phyloP scores from a whole-genome alignment of 768 basidiomycete species.

The Paxillus rubicundulus region DNA sequence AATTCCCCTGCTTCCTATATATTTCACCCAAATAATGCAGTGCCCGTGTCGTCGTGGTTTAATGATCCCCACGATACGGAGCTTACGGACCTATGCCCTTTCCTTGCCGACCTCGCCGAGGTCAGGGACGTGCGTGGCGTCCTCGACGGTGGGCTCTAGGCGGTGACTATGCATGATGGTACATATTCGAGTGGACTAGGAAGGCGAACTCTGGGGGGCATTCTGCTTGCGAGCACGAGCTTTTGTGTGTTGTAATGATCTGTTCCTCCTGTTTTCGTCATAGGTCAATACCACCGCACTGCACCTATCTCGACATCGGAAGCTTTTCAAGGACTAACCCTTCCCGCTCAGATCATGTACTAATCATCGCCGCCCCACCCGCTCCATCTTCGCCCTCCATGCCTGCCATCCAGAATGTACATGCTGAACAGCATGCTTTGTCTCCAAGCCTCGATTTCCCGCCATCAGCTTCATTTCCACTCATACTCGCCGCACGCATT shows the following conservation, averaged over 20 bases:
- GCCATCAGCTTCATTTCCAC: slow-evolving; percentile 12
- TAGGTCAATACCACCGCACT: slow-evolving; percentile 30
- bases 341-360: slow-evolving; percentile 1
- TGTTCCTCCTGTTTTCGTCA: slow-evolving; percentile 26
- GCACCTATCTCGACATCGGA: slow-evolving; percentile 14
- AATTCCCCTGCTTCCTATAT: slow-evolving; percentile 99
- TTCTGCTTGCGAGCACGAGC: slow-evolving; percentile 22
- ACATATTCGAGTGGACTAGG: slow-evolving; percentile 18
- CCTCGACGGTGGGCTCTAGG: slow-evolving; percentile 78
- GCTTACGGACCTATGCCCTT: slow-evolving; percentile 91
- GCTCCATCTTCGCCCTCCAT: slow-evolving; percentile 6
- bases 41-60: slow-evolving; percentile 99
- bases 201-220: slow-evolving; percentile 11
- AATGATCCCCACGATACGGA: slow-evolving; percentile 99
- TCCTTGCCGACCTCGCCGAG: slow-evolving; percentile 81
- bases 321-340: slow-evolving; percentile 7
- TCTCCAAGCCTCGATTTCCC: slow-evolving; percentile 3
- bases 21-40: slow-evolving; percentile 98
- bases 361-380: slow-evolving; percentile 1
- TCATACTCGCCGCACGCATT: slow-evolving; percentile 28
- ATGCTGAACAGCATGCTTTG: slow-evolving; percentile 21
- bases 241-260: slow-evolving; percentile 29
- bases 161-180: slow-evolving; percentile 18
- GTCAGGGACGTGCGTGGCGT: slow-evolving; percentile 92
- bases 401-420: slow-evolving; percentile 16